phyloP scores from a whole-genome alignment of 495 filamentous ascomycete species.

The Hypoxylon subgilvum region DNA sequence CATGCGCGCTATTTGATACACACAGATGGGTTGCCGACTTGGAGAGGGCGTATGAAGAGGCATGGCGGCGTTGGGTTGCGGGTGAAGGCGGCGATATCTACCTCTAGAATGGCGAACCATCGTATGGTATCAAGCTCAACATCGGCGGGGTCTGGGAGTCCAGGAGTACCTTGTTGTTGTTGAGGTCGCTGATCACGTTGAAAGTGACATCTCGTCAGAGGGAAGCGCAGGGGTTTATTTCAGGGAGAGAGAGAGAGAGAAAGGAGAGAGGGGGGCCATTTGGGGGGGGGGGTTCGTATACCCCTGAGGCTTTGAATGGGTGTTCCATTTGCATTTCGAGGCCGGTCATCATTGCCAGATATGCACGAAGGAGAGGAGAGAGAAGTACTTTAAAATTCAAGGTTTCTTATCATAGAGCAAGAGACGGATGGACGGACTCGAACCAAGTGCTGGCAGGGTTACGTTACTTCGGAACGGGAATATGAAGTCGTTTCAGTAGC shows the following conservation, averaged over 20 bases:
- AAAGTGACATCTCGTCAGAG: no score
- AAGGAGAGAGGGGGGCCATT: no score
- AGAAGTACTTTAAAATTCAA: no score
- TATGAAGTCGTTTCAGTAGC: constrained; percentile 39
- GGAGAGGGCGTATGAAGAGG: constrained; percentile 84
- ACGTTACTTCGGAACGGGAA: constrained; percentile 38
- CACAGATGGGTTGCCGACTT: constrained; percentile 89
- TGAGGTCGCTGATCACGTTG: no score
- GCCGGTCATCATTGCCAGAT: constrained; percentile 12
- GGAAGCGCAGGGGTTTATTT: no score
- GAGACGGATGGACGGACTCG: constrained; percentile 44
- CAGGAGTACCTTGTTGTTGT: no score
- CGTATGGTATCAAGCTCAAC: not conserved
- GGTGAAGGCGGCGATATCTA: constrained; percentile 92
- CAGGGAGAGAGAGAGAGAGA: no score
- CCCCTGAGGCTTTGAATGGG: not conserved
- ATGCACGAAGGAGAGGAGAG: constrained; percentile 21
- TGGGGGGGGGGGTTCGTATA: no score
- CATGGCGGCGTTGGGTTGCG: constrained; percentile 85
- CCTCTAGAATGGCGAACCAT: constrained; percentile 43
- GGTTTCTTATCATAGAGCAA: constrained; percentile 35
- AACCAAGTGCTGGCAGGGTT: constrained; percentile 47
- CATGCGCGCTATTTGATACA: constrained; percentile 88
- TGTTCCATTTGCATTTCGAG: constrained; percentile 18
- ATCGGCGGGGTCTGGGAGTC: constrained; percentile 6